Evolutionary conservation across 768 basidiomycete genomes (phyloP).

Genomic region (Sporobolomyces pararoseus): DNA sequence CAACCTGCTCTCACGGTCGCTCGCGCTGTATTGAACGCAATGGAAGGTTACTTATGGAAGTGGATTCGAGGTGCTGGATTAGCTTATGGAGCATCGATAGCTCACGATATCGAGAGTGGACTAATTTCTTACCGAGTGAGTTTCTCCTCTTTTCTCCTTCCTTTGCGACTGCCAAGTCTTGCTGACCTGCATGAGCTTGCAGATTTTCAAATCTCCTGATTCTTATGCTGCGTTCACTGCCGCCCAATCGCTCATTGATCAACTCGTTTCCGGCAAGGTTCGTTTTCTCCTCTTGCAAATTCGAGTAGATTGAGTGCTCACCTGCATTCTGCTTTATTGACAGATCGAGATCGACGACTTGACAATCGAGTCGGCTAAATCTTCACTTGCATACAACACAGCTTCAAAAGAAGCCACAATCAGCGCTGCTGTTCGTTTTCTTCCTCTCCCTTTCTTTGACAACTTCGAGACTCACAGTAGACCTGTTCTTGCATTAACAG

Average conservation of each 20-base stretch:
- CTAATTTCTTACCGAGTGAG: constrained; percentile 47
- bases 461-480: too few relatives aligned
- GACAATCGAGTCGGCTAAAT: constrained; percentile 83
- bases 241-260: constrained; percentile 69
- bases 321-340: constrained; percentile 40
- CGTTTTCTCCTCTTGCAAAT: constrained; percentile 19
- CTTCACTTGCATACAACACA: constrained; percentile 78
- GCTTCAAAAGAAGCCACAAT: constrained; percentile 78
- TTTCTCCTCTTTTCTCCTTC: background rate
- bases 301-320: too few relatives aligned
- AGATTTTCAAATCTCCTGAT: constrained; percentile 39
- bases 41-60: constrained; percentile 94
- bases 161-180: too few relatives aligned
- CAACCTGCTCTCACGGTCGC: constrained; percentile 82
- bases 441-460: background rate
- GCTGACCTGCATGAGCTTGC: too few relatives aligned
- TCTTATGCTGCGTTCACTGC: constrained; percentile 70
- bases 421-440: constrained; percentile 68
- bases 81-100: constrained; percentile 56
- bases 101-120: constrained; percentile 42
- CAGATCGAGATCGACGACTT: constrained; percentile 77
- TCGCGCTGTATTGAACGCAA: constrained; percentile 79
- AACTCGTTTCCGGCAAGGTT: constrained; percentile 78
- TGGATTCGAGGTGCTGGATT: constrained; percentile 84
- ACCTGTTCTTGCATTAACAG: too few relatives aligned